Evolutionary conservation across 2,329 filamentous ascomycete genomes (phyloP).

Genomic region (Penicillium sp.): DNA sequence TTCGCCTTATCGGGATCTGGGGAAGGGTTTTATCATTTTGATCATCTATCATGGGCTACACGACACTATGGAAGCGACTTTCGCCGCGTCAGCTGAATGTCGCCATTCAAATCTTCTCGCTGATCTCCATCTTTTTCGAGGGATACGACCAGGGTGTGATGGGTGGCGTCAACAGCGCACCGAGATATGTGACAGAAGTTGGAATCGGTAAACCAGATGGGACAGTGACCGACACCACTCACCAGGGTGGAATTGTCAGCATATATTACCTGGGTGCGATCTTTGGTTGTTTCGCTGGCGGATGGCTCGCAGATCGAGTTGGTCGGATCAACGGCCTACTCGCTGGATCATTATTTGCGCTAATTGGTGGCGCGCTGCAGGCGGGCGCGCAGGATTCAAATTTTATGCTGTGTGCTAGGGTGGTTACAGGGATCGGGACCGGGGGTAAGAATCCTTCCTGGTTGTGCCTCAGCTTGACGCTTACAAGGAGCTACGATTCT

Average conservation of each 20-base stretch:
- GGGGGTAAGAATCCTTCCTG: slow-evolving; percentile 38
- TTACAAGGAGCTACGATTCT: slow-evolving; percentile 2
- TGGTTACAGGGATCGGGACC: slow-evolving; percentile 55
- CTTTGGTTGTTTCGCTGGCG: slow-evolving; percentile 52
- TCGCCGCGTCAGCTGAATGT: slow-evolving; percentile 46
- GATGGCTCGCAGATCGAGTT: slow-evolving; percentile 53
- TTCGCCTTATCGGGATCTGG: not conserved
- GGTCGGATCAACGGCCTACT: slow-evolving; percentile 56
- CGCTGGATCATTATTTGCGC: slow-evolving; percentile 48
- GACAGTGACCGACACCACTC: slow-evolving; percentile 49
- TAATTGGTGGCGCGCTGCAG: slow-evolving; percentile 53
- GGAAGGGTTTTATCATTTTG: not conserved
- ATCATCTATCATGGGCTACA: slow-evolving; percentile 37
- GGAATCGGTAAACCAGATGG: slow-evolving; percentile 49
- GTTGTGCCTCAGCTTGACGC: slow-evolving; percentile 8
- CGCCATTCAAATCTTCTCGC: slow-evolving; percentile 36
- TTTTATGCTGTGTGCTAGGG: slow-evolving; percentile 52
- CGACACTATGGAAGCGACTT: slow-evolving; percentile 45
- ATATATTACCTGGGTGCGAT: slow-evolving; percentile 55
- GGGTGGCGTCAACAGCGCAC: slow-evolving; percentile 50
- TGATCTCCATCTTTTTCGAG: slow-evolving; percentile 40
- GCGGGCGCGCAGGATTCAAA: slow-evolving; percentile 46
- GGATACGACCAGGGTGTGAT: slow-evolving; percentile 59
- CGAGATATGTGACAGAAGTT: slow-evolving; percentile 41
- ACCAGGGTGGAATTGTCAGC: slow-evolving; percentile 55